These are phyloP conservation scores for Kalmanozyma brasiliensis DNA, from an alignment of 1,284 basidiomycete species.

Conservation along the genomic window DNA sequence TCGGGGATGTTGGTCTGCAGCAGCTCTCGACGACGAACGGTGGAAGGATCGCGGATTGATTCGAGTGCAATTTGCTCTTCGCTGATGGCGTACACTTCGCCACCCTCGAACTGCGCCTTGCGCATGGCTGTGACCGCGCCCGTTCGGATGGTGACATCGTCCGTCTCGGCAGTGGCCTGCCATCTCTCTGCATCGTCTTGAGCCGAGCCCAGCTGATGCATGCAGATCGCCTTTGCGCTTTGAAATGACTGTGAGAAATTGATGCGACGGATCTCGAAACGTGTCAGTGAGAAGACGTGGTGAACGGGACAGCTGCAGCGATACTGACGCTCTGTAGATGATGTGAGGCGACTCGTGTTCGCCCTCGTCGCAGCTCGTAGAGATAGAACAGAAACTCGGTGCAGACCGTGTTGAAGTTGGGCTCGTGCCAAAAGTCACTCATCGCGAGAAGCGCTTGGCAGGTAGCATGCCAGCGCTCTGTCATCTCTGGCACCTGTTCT, in stretches of 20 bases:
- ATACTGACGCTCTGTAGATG: conserved; percentile 24
- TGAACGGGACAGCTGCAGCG: background rate
- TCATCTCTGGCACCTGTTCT: conserved; percentile 51
- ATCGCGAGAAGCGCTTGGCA: conserved; percentile 52
- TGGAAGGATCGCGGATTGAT: conserved; percentile 10
- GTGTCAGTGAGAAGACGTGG: background rate
- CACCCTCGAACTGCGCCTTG: conserved; percentile 43
- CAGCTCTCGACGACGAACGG: conserved; percentile 21
- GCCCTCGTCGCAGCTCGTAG: conserved; percentile 36
- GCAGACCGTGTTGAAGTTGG: conserved; percentile 58
- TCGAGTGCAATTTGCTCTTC: conserved; percentile 34
- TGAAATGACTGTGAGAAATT: conserved; percentile 25
- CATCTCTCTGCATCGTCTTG: conserved; percentile 42
- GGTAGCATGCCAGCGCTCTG: conserved; percentile 54
- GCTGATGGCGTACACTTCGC: conserved; percentile 39
- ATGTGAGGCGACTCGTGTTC: conserved; percentile 15
- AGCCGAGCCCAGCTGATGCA: conserved; percentile 49
- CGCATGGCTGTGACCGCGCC: conserved; percentile 45
- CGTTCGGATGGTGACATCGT: conserved; percentile 41
- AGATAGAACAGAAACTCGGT: conserved; percentile 48
- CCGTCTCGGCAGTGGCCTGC: conserved; percentile 24
- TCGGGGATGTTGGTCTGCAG: conserved; percentile 50
- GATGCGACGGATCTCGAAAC: background rate
- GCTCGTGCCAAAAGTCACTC: conserved; percentile 49
- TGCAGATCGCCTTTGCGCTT: conserved; percentile 28